These are phyloP conservation scores for Juglanconis oblonga DNA, from an alignment of 2,329 filamentous ascomycete species.

Conservation along the genomic window DNA sequence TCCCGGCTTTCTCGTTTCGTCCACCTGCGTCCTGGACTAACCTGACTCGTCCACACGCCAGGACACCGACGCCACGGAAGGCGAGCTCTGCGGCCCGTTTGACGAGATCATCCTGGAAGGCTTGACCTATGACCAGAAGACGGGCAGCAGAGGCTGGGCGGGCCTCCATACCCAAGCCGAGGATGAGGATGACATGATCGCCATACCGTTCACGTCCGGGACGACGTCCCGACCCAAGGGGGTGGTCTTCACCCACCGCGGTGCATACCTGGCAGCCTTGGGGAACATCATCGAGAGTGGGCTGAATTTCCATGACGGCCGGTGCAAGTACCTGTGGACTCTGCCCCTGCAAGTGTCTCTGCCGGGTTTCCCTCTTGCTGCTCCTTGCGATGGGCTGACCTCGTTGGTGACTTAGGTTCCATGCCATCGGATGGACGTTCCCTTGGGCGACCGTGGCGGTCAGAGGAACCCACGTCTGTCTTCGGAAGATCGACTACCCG, in stretches of 20 bases:
- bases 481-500: constrained; percentile 92
- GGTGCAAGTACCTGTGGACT: constrained; percentile 86
- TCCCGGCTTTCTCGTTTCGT: not conserved
- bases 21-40: not conserved
- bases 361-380: not conserved
- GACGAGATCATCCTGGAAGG: constrained; percentile 83
- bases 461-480: constrained; percentile 89
- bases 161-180: constrained; percentile 67
- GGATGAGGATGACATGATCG: constrained; percentile 78
- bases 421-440: constrained; percentile 77
- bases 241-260: constrained; percentile 86
- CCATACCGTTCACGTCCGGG: constrained; percentile 89
- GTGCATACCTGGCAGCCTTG: constrained; percentile 70
- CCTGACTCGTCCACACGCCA: constrained; percentile 29
- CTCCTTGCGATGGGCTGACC: not conserved
- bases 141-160: constrained; percentile 70
- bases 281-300: constrained; percentile 88
- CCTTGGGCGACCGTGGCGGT: constrained; percentile 93
- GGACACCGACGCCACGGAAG: constrained; percentile 76
- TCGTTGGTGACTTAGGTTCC: constrained; percentile 44
- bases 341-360: constrained; percentile 75
- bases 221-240: constrained; percentile 92
- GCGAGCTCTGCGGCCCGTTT: constrained; percentile 73
- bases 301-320: constrained; percentile 65
- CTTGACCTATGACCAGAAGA: constrained; percentile 64